Percentiles rank a stretch among this genome's conserved stretches.
Evolutionary conservation across 805 yeast genomes (phyloP).

Genomic region (Ogataea nitratoaversa): DNA sequence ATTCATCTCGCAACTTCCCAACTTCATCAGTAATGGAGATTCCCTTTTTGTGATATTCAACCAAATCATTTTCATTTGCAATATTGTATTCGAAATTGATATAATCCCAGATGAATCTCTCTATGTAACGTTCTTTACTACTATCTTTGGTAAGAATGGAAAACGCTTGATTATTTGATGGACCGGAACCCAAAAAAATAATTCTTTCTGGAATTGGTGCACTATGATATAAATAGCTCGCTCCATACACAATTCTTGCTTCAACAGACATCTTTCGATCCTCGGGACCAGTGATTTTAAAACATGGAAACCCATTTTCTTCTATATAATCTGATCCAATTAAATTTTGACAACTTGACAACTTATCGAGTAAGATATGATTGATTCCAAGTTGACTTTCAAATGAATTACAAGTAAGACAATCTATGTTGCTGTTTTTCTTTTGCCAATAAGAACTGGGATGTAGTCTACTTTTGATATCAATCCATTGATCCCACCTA

Average conservation of each 20-base stretch:
- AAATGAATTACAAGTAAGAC: slow-evolving; percentile 18
- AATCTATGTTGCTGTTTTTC: slow-evolving; percentile 4
- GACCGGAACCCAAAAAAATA: slow-evolving; percentile 23
- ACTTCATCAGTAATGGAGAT: slow-evolving; percentile 14
- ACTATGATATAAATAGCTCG: slow-evolving; percentile 28
- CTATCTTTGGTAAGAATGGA: slow-evolving; percentile 10
- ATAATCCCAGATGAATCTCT: slow-evolving; percentile 12
- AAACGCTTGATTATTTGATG: slow-evolving; percentile 14
- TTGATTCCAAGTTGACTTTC: slow-evolving; percentile 16
- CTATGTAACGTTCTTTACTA: background rate
- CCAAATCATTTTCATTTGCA: background rate
- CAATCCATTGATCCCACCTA: slow-evolving; percentile 30
- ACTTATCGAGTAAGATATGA: background rate
- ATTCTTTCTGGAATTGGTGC: slow-evolving; percentile 32
- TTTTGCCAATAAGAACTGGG: slow-evolving; percentile 19
- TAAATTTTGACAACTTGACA: slow-evolving; percentile 11
- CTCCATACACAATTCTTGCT: slow-evolving; percentile 32
- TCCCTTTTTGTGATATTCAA: background rate
- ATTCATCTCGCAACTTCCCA: slow-evolving; percentile 4
- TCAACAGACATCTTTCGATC: slow-evolving; percentile 25
- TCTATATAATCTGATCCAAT: no score
- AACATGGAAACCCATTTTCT: slow-evolving; percentile 15
- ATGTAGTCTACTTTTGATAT: slow-evolving; percentile 19
- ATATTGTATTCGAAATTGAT: slow-evolving; percentile 2
- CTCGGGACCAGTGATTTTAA: slow-evolving; percentile 23